phyloP scores from a whole-genome alignment of 257 asterid species.

The Eucommia ulmoides region DNA sequence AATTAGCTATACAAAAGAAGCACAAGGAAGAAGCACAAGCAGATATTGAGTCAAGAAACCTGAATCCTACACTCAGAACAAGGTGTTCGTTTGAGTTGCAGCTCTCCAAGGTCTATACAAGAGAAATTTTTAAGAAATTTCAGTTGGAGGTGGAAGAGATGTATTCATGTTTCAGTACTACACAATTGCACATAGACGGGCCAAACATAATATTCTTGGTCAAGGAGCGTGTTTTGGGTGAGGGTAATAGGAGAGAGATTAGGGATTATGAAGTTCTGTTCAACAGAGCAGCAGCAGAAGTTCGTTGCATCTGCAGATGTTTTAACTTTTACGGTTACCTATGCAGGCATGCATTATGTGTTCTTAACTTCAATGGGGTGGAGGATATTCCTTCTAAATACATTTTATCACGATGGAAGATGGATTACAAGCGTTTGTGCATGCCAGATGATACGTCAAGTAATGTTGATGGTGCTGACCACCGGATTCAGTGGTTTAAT shows the following conservation, averaged over 20 bases:
- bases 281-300: conserved; percentile 40
- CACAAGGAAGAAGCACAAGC: conserved; percentile 61
- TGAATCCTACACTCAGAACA: conserved; percentile 45
- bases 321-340: conserved; percentile 71
- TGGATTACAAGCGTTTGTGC: conserved; percentile 48
- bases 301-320: conserved; percentile 75
- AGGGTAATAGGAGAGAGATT: conserved; percentile 58
- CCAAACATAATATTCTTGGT: conserved; percentile 45
- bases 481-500: conserved; percentile 29
- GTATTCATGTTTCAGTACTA: conserved; percentile 77
- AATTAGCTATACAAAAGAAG: conserved; percentile 56
- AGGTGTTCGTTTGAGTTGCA: conserved; percentile 63
- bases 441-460: conserved; percentile 18
- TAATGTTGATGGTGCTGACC: conserved; percentile 19
- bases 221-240: conserved; percentile 48
- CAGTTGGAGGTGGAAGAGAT: conserved; percentile 79
- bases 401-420: conserved; percentile 59
- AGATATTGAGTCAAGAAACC: conserved; percentile 53
- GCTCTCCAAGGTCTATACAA: conserved; percentile 48
- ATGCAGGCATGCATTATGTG: conserved; percentile 67
- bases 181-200: conserved; percentile 55
- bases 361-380: conserved; percentile 65
- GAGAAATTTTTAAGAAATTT: conserved; percentile 46
- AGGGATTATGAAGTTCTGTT: conserved; percentile 58
- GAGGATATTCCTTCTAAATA: conserved; percentile 67